Evolutionary conservation across 2,329 filamentous ascomycete genomes (phyloP), one percentile per base, ranked within the genome.

Genomic region (Exophiala sideris): DNA sequence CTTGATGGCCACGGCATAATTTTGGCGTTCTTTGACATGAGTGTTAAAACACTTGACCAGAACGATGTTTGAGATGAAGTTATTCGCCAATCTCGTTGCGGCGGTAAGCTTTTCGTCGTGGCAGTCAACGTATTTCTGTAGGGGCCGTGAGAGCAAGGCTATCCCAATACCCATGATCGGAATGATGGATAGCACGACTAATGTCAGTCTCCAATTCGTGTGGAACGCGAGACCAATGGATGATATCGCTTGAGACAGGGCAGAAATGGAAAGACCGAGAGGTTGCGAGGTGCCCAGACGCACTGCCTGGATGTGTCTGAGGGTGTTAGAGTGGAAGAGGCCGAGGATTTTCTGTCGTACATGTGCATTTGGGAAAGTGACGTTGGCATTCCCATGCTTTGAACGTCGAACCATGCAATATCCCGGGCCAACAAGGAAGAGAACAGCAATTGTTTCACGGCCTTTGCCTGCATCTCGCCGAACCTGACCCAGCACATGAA

Each of bases 11-110:
- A 65, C 67, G 1, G 73, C 70, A 66, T 95, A 96, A 60, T 83
- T 82, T 65, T 79, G 78, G 1, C 81, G 70, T 67, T 95, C 91
- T 9, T 84, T 75, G 10, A 80, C 78, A 64, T 90, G 81, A 0
- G 86, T 89, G 62, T 92, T 91, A 71, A 88, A 91, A 48, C 84
- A 86, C 68, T 96, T 96, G 65, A 97, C 89, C 0, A 88, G 82
- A 57, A 95, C 89, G 36, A 96, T 92, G 2, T 83, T 84, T 1
- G 77, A 76, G 8, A 95, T 79, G 0, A 89, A 84, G 9, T 83
- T 86, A 8, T 82, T 84, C 1, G 85, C 81, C 51, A 84, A 76
- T 64, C 89, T 92, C 0, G 90, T 85, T 0, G 89, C 89, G 45
- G 79, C 73, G 1, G 82, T 81, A 0, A 96, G 79, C 52, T 85